Conservation (phyloP, 2,329 filamentous ascomycete genomes). For the Fonsecaea pedrosoi region DNA sequence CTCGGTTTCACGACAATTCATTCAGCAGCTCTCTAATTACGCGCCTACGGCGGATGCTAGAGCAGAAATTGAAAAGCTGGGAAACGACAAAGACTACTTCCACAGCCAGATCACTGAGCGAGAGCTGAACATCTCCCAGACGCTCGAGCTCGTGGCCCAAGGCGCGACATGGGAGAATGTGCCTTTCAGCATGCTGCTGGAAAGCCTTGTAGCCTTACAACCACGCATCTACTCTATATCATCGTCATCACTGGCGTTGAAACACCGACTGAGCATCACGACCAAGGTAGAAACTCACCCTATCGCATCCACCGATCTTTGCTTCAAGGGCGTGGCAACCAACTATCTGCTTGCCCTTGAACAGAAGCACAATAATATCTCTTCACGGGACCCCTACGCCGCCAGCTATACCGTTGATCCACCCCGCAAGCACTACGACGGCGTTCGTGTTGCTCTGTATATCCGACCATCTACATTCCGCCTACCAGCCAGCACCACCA, state of each 20-base stretch:
- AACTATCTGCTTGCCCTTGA: constrained; percentile 82
- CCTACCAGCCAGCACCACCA: constrained; percentile 89
- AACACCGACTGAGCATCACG: constrained; percentile 92
- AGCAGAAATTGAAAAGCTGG: constrained; percentile 84
- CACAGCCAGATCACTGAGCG: constrained; percentile 79
- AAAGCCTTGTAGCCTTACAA: constrained; percentile 91
- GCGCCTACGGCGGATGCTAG: constrained; percentile 83
- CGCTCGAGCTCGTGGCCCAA: constrained; percentile 74
- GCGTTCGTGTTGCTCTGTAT: constrained; percentile 83
- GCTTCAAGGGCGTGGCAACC: constrained; percentile 95
- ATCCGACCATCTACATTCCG: constrained; percentile 99
- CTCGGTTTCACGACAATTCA: constrained; percentile 92
- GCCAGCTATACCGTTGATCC: not conserved
- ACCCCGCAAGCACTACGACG: not conserved
- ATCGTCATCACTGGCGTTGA: constrained; percentile 90
- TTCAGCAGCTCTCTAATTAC: constrained; percentile 85
- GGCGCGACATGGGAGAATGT: constrained; percentile 76
- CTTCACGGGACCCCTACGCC: not conserved
- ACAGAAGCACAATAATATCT: not conserved
- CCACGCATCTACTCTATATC: constrained; percentile 99
- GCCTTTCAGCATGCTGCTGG: constrained; percentile 93
- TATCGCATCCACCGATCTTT: constrained; percentile 74
- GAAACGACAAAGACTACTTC: constrained; percentile 94
- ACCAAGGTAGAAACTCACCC: constrained; percentile 82
- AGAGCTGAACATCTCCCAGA: constrained; percentile 86